Conservation (phyloP, 2,329 filamentous ascomycete species). For the Colletotrichum echinochloae region DNA sequence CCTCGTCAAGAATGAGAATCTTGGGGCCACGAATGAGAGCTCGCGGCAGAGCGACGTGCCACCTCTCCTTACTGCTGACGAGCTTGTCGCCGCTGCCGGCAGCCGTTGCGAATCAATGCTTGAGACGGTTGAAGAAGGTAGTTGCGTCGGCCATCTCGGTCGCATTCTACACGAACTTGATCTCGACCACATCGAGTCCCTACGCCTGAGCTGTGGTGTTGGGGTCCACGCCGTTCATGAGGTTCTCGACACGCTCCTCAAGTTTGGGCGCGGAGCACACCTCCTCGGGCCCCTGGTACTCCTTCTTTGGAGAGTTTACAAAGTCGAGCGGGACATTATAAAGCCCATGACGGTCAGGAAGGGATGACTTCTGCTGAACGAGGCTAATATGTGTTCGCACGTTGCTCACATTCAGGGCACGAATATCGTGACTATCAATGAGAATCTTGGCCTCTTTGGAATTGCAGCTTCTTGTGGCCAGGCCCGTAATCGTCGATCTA, state of each 20-base stretch:
- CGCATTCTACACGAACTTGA: constrained; percentile 62
- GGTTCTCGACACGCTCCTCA: constrained; percentile 61
- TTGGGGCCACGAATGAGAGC: constrained; percentile 70
- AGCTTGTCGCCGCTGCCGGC: constrained; percentile 66
- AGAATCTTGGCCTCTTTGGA: constrained; percentile 60
- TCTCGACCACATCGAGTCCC: constrained; percentile 59
- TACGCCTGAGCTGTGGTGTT: constrained; percentile 56
- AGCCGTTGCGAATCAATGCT: constrained; percentile 65
- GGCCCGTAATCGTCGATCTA: constrained; percentile 67
- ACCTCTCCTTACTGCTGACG: constrained; percentile 71
- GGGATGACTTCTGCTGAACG: constrained; percentile 60
- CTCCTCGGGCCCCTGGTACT: constrained; percentile 56
- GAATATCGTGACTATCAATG: constrained; percentile 62
- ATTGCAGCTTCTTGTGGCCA: constrained; percentile 70
- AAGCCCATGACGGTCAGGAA: constrained; percentile 60
- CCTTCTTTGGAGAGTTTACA: constrained; percentile 56
- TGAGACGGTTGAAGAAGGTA: constrained; percentile 64
- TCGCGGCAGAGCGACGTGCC: constrained; percentile 72
- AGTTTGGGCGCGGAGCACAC: constrained; percentile 63
- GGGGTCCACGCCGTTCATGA: constrained; percentile 64
- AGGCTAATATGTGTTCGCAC: constrained; percentile 57
- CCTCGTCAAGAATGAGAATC: constrained; percentile 76
- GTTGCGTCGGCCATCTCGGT: constrained; percentile 70
- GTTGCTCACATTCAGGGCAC: constrained; percentile 59
- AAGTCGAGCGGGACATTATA: constrained; percentile 65